Base-by-base conservation (phyloP, 768 basidiomycete species). In the Rhodosporidiobolus sp. region DNA sequence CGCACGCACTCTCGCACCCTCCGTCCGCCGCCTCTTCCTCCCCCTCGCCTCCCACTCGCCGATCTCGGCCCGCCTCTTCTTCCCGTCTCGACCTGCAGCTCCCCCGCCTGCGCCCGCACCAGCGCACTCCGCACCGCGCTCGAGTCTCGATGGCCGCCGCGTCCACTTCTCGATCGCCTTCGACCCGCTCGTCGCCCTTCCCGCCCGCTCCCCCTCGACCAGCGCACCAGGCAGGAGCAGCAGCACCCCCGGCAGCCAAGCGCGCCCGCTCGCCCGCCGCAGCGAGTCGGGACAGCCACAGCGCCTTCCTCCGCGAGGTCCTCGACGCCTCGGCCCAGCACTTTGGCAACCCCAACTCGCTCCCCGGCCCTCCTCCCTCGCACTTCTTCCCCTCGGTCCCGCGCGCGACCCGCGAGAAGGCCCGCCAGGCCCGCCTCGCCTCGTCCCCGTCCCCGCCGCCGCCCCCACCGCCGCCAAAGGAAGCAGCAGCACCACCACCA, bases 321-420 rank as follows among this genome's bases (percentile, higher is more conserved):
- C n/a, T 64, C 35, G 63, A 64, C 38, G 30, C 22, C 24, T 30
- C 60, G 30, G 28, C 43, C n/a, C n/a, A 26, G 22, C 20, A 22
- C 46, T 58, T 52, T 24, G 67, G 56, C 26, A 70, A 49, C 43
- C 64, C 46, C 4, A 62, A 56, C 48, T 0, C 58, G 28, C 60
- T 48, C 2, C 64, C 57, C 20, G 45, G 64, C 19, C 53, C 70
- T 2, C 19, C 70, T 6, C 32, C 43, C 11, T 22, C 59, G 9
- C 65, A 59, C 65, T 67, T 67, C 65, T 72, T 72, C 45, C 70
- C 70, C 56, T 67, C 65, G 0, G 65, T 72, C 7, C 43, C 70
- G 35, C 62, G 63, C 35, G 60, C 55, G 0, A 45, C 63, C 26
- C 65, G 70, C 26, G 70, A 72, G 11, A 49, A 57, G 34, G 53